Percentiles rank a stretch among this genome's conserved stretches.
Conservation (phyloP, 352 stramenopile species). For the Hyaloperonospora brassicae region DNA sequence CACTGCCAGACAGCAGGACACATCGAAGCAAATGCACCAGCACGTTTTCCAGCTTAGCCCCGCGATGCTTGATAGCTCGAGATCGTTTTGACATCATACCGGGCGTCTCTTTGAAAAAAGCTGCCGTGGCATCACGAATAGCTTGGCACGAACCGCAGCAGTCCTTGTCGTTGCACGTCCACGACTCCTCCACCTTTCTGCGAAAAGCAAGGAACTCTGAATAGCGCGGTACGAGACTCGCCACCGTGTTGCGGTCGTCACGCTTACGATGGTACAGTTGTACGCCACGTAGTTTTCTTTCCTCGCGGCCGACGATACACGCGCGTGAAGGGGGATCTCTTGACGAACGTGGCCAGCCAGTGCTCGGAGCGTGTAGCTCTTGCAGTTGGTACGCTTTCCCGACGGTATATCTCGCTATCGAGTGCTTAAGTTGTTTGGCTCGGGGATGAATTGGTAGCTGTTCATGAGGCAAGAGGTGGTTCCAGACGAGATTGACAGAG, state of each 20-base stretch:
- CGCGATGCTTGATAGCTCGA: constrained; percentile 32
- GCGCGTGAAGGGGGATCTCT: constrained; percentile 42
- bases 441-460: constrained; percentile 22
- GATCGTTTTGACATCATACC: constrained; percentile 30
- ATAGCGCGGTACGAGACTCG: constrained; percentile 51
- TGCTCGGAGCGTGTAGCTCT: constrained; percentile 45
- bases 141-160: constrained; percentile 60
- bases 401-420: constrained; percentile 11
- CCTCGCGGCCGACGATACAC: constrained; percentile 28
- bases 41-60: constrained; percentile 53
- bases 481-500: neutral
- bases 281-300: constrained; percentile 41
- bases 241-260: constrained; percentile 41
- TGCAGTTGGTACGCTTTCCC: constrained; percentile 25
- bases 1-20: constrained; percentile 51
- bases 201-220: constrained; percentile 57
- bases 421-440: constrained; percentile 13
- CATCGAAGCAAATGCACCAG: constrained; percentile 57
- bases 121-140: constrained; percentile 50
- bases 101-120: constrained; percentile 58
- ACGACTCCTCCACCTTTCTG: constrained; percentile 34
- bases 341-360: constrained; percentile 29
- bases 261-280: constrained; percentile 39
- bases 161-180: constrained; percentile 48
- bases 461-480: constrained; percentile 15